A percentile compares a stretch with the other conserved stretches of the same genome.
phyloP scores from a whole-genome alignment of 345 rosid genomes.

The Combretum micranthum region DNA sequence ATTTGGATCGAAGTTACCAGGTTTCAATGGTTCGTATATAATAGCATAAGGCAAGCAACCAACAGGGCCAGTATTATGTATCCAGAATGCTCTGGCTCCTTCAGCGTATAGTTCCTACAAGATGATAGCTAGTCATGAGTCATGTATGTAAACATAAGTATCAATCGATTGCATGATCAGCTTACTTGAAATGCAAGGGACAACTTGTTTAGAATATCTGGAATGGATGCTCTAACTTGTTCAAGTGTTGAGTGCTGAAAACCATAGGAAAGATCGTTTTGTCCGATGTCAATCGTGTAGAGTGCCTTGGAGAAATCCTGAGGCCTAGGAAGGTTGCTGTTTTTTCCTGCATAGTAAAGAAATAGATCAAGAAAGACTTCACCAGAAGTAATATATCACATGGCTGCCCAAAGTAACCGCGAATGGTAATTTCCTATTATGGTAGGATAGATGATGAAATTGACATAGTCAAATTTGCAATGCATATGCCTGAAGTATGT shows the following conservation, averaged over 20 bases:
- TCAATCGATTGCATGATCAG: background rate
- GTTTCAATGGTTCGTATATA: constrained; percentile 20
- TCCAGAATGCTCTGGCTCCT: constrained; percentile 78
- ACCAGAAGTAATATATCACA: background rate
- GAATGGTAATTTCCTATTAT: too few species aligned
- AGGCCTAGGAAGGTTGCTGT: constrained; percentile 51
- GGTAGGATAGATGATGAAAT: too few species aligned
- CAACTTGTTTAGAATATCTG: constrained; percentile 34
- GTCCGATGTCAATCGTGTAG: constrained; percentile 66
- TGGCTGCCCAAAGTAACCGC: background rate
- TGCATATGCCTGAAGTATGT: too few species aligned
- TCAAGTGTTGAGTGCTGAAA: constrained; percentile 31
- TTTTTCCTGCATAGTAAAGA: constrained; percentile 13
- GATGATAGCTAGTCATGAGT: background rate
- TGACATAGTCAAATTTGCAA: too few species aligned
- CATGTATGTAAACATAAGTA: background rate
- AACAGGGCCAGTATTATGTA: constrained; percentile 75
- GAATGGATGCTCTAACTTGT: constrained; percentile 50
- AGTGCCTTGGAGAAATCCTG: constrained; percentile 62
- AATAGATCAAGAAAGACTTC: background rate
- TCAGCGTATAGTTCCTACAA: constrained; percentile 42
- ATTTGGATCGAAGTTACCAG: constrained; percentile 30
- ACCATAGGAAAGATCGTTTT: constrained; percentile 57
- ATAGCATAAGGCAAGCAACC: constrained; percentile 60
- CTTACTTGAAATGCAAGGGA: constrained; percentile 46